These are phyloP conservation scores for Backusella sp. DNA, from an alignment of 192 early-diverging fungal genomes.

Conservation along the genomic window DNA sequence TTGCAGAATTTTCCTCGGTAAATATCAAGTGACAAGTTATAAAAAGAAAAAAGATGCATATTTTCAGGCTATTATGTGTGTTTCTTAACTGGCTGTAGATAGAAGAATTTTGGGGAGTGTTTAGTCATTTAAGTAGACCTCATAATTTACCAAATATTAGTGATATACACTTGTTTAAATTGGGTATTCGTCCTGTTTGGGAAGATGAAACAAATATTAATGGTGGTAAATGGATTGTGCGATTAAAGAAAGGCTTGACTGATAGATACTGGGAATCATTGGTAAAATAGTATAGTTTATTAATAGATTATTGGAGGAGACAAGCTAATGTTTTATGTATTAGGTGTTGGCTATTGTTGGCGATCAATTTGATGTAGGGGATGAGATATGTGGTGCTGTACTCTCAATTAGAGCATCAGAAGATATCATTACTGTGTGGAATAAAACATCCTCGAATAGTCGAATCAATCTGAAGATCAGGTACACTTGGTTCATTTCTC, in stretches of 20 bases:
- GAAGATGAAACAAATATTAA: constrained; percentile 83
- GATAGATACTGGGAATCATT: constrained; percentile 90
- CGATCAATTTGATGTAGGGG: constrained; percentile 85
- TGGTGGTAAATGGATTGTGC: constrained; percentile 96
- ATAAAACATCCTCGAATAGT: constrained; percentile 80
- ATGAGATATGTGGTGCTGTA: constrained; percentile 91
- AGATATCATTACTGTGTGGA: constrained; percentile 96
- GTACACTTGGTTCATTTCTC: constrained; percentile 36
- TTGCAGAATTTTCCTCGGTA: constrained; percentile 79
- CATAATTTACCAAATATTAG: constrained; percentile 81
- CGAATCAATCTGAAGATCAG: constrained; percentile 82
- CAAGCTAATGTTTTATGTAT: neutral
- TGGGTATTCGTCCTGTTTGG: constrained; percentile 93
- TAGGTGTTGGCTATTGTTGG: constrained; percentile 85
- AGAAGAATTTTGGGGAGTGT: constrained; percentile 80
- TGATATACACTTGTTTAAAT: constrained; percentile 93
- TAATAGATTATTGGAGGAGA: neutral
- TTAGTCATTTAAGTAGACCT: constrained; percentile 79
- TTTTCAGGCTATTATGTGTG: neutral
- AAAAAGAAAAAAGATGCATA: neutral
- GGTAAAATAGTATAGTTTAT: constrained; percentile 39
- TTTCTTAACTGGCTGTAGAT: constrained; percentile 39
- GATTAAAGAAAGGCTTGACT: constrained; percentile 90
- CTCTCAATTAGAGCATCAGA: constrained; percentile 90
- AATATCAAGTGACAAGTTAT: neutral